Conservation (phyloP, 1,284 basidiomycete genomes). For the Taiwanofungus camphoratus region DNA sequence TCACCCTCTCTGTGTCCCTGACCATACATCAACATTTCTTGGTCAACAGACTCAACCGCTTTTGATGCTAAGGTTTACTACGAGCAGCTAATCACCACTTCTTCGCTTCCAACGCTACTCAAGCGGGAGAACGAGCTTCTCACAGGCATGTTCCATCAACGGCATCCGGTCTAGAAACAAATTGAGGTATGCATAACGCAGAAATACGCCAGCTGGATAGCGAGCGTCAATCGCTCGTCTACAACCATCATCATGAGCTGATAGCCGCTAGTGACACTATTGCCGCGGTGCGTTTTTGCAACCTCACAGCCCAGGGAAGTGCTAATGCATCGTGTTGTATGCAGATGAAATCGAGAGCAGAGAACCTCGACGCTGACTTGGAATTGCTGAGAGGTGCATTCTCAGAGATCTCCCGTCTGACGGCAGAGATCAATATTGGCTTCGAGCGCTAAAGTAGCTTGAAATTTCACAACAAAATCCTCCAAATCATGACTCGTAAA, state of each 20-base stretch:
- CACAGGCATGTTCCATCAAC: conserved; percentile 38
- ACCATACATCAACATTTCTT: conserved; percentile 2
- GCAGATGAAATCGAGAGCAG: conserved; percentile 82
- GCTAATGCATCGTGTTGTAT: background rate
- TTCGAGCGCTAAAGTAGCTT: too few relatives aligned
- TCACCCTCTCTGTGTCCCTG: background rate
- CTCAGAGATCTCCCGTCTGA: conserved; percentile 77
- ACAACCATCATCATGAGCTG: conserved; percentile 92
- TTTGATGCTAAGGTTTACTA: conserved; percentile 82
- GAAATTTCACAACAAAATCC: too few relatives aligned
- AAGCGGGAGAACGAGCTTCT: conserved; percentile 77
- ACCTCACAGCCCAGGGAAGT: conserved; percentile 2
- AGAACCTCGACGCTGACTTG: conserved; percentile 76
- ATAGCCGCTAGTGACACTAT: conserved; percentile 92
- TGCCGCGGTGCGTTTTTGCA: conserved; percentile 51
- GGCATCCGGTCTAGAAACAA: background rate
- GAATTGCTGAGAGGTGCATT: conserved; percentile 76
- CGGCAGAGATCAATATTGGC: conserved; percentile 61
- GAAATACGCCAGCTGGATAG: conserved; percentile 86
- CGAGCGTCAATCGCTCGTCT: conserved; percentile 86
- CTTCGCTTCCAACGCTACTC: conserved; percentile 63
- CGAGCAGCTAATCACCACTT: conserved; percentile 77
- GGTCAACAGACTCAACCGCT: conserved; percentile 59
- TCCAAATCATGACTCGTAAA: too few relatives aligned
- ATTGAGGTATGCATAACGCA: conserved; percentile 22